These are phyloP conservation scores for Metarhizium brunneum DNA, from an alignment of 2,329 filamentous ascomycete species.

Conservation along the genomic window DNA sequence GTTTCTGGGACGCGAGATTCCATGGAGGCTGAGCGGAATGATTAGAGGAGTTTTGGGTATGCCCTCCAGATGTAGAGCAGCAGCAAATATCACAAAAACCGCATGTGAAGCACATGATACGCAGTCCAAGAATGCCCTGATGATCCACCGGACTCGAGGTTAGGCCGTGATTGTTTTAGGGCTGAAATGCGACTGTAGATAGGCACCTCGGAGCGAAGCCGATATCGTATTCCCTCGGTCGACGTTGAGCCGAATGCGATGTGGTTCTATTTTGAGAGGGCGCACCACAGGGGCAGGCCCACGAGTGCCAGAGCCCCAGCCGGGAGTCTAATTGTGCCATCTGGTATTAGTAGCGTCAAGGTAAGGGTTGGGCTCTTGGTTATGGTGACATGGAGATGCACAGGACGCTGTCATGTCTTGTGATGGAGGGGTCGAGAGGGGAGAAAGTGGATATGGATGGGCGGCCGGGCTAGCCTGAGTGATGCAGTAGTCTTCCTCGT, in stretches of 20 bases:
- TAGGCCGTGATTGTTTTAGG: not conserved
- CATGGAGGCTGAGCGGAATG: not conserved
- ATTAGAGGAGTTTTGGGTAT: not conserved
- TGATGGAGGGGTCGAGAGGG: not conserved
- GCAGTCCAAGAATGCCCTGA: not conserved
- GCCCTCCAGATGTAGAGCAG: not conserved
- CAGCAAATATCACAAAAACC: too few relatives aligned
- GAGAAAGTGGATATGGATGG: not conserved
- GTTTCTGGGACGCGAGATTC: not conserved
- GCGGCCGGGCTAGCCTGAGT: not conserved
- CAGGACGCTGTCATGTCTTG: not conserved
- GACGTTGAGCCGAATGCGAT: not conserved
- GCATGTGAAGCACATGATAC: too few relatives aligned
- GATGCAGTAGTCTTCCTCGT: conserved; percentile 1
- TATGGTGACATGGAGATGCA: not conserved
- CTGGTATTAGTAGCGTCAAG: too few relatives aligned
- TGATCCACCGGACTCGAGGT: not conserved
- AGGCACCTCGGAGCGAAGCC: too few relatives aligned
- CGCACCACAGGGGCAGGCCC: not conserved
- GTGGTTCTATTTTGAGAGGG: not conserved
- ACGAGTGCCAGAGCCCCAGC: too few relatives aligned
- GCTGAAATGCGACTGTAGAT: not conserved
- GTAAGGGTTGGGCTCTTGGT: not conserved
- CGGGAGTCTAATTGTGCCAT: not conserved
- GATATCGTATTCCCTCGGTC: not conserved